Evolutionary conservation across 2,329 filamentous ascomycete species (phyloP).

Genomic region (Colletotrichum plurivorum): DNA sequence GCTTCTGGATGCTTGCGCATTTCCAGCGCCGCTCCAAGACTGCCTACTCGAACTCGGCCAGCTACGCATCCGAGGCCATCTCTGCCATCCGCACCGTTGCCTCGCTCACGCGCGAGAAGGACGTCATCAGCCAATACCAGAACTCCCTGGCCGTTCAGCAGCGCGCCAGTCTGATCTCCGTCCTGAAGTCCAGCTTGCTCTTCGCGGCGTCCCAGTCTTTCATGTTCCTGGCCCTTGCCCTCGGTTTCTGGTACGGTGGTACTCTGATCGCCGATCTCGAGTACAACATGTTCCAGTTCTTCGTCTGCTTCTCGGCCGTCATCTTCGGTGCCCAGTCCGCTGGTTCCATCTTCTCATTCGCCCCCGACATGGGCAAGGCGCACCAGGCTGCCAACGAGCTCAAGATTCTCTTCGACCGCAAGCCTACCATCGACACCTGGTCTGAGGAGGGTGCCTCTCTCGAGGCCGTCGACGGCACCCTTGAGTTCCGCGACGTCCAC

Average conservation of each 20-base stretch:
- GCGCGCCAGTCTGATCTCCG: slow-evolving; percentile 77
- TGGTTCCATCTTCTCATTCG: slow-evolving; percentile 89
- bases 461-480: slow-evolving; percentile 76
- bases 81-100: slow-evolving; percentile 95
- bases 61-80: slow-evolving; percentile 93
- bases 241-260: slow-evolving; percentile 95
- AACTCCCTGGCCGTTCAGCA: slow-evolving; percentile 76
- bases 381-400: slow-evolving; percentile 86
- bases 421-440: slow-evolving; percentile 88
- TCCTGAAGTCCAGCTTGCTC: slow-evolving; percentile 81
- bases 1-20: slow-evolving; percentile 85
- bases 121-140: slow-evolving; percentile 83
- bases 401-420: slow-evolving; percentile 86
- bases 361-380: slow-evolving; percentile 93
- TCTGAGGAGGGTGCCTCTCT: slow-evolving; percentile 76
- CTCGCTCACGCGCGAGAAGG: slow-evolving; percentile 86
- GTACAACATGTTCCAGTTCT: slow-evolving; percentile 89
- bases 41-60: slow-evolving; percentile 85
- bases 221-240: slow-evolving; percentile 85
- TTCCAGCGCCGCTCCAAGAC: slow-evolving; percentile 85
- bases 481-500: slow-evolving; percentile 94
- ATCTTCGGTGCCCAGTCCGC: slow-evolving; percentile 95
- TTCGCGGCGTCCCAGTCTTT: slow-evolving; percentile 90
- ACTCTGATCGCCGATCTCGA: slow-evolving; percentile 79
- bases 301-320: slow-evolving; percentile 88